A percentile compares a stretch with the other conserved stretches of the same genome.
These are phyloP conservation scores for Thelonectria blattea DNA, from an alignment of 2,329 filamentous ascomycete species.

Conservation along the genomic window DNA sequence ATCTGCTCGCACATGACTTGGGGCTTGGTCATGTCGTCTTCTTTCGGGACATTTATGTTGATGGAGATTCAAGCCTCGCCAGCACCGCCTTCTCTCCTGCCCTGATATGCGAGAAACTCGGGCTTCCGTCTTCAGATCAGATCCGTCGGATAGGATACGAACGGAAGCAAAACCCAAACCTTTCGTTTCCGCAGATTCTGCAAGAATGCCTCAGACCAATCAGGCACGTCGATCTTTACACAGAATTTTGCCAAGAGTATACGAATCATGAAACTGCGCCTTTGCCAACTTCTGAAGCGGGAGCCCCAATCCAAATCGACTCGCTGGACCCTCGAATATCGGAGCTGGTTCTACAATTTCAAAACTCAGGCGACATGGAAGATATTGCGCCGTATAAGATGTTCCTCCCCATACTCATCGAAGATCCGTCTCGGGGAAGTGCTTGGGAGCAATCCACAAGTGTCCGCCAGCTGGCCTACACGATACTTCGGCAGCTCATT, in stretches of 20 bases:
- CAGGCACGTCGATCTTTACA: constrained; percentile 33
- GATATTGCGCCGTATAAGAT: constrained; percentile 47
- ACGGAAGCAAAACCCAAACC: constrained; percentile 37
- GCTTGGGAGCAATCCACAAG: constrained; percentile 61
- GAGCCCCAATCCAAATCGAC: constrained; percentile 23
- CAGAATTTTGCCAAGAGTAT: constrained; percentile 44
- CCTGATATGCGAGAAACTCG: constrained; percentile 51
- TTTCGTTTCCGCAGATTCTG: constrained; percentile 40
- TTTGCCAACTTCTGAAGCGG: constrained; percentile 25
- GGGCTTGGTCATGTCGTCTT: constrained; percentile 71
- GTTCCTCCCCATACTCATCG: constrained; percentile 70
- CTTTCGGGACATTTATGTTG: constrained; percentile 65
- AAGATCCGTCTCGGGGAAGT: constrained; percentile 59
- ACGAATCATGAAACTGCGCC: constrained; percentile 29
- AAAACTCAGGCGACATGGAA: constrained; percentile 17
- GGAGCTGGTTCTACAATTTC: constrained; percentile 46
- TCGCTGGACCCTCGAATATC: constrained; percentile 48
- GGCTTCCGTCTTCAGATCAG: constrained; percentile 41
- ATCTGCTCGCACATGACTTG: constrained; percentile 78
- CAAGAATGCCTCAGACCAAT: constrained; percentile 35
- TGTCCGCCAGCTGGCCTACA: constrained; percentile 62
- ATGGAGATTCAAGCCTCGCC: constrained; percentile 32
- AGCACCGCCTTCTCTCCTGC: constrained; percentile 41
- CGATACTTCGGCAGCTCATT: constrained; percentile 45
- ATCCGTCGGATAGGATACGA: constrained; percentile 47